phyloP scores from a whole-genome alignment of 345 rosid genomes.

The Euphorbia peplus region DNA sequence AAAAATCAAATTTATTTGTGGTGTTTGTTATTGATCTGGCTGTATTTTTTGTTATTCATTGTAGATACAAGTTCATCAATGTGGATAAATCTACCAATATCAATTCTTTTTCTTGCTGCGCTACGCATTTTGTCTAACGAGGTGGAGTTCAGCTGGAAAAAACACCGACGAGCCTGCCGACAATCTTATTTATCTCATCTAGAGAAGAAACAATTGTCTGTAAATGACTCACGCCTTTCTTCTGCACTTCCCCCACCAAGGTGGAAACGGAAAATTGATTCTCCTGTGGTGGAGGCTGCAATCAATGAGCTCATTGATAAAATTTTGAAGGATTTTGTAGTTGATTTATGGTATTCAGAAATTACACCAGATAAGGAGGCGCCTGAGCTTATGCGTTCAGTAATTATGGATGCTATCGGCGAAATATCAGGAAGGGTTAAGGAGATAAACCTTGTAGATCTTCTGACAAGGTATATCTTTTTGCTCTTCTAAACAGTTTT shows the following conservation, averaged over 20 bases:
- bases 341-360: slow-evolving; percentile 85
- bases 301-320: slow-evolving; percentile 67
- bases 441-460: slow-evolving; percentile 75
- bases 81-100: slow-evolving; percentile 92
- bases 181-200: slow-evolving; percentile 48
- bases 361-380: slow-evolving; percentile 87
- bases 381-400: slow-evolving; percentile 75
- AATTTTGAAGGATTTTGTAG: slow-evolving; percentile 78
- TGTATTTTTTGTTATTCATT: background rate
- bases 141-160: slow-evolving; percentile 83
- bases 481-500: background rate
- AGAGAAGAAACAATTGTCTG: slow-evolving; percentile 71
- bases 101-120: slow-evolving; percentile 50
- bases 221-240: slow-evolving; percentile 71
- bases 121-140: slow-evolving; percentile 50
- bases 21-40: background rate
- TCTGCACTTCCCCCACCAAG: slow-evolving; percentile 42
- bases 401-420: slow-evolving; percentile 86
- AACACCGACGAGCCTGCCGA: slow-evolving; percentile 12
- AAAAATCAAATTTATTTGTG: background rate
- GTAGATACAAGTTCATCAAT: slow-evolving; percentile 89
- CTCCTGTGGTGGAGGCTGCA: slow-evolving; percentile 80
- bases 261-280: slow-evolving; percentile 88
- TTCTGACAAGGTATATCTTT: slow-evolving; percentile 65
- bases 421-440: slow-evolving; percentile 85